Evolutionary conservation across 1,284 basidiomycete genomes (phyloP), one percentile per base, ranked within the genome.

Genomic region (Apiotrichum brassicae): DNA sequence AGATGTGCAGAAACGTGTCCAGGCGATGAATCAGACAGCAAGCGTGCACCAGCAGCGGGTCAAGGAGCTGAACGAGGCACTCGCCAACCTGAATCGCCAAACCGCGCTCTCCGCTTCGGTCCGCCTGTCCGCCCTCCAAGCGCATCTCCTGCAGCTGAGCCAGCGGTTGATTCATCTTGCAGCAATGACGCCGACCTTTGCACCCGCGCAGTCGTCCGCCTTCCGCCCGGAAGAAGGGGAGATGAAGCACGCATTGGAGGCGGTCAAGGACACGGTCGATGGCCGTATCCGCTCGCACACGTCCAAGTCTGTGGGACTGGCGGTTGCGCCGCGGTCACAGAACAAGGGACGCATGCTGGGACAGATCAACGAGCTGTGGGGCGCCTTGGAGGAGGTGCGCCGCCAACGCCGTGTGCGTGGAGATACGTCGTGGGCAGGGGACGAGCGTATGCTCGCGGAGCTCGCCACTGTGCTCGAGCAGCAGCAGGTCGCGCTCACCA

Each of bases 141-240:
- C 79, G 12, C 77, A 80, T 11, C 85, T 91, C 58, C 81, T 79
- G 3, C 84, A 88, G 62, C 73, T 90, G 5, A 79, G 79, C 19
- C 86, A 89, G 53, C 83, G 87, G 4, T 76, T 92, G 19, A 77
- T 89, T 43, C 77, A 77, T 48, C 77, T 92, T 47, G 79, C 85
- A 28, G 82, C 86, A 53, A 85, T 86, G 63, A 73, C 89, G 37
- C 87, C 89, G 61, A 76, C 87, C 33, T 78, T 90, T 44, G 84
- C 91, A 25, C 88, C 89, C 6, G 76, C 81, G 6, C 81, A 87
- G 22, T 84, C 84, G 4, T 83, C 84, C 2, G 80, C 86, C 8
- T 84, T 90, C 58, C 77, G 83, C n/a, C 83, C 84, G 1, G 86
- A 89, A 63, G 88, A 93, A 66, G 86, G 88, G 62, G 79, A 78